These are phyloP conservation scores for Leishmania amazonensis DNA, from an alignment of 208 protist genomes.

Conservation along the genomic window DNA sequence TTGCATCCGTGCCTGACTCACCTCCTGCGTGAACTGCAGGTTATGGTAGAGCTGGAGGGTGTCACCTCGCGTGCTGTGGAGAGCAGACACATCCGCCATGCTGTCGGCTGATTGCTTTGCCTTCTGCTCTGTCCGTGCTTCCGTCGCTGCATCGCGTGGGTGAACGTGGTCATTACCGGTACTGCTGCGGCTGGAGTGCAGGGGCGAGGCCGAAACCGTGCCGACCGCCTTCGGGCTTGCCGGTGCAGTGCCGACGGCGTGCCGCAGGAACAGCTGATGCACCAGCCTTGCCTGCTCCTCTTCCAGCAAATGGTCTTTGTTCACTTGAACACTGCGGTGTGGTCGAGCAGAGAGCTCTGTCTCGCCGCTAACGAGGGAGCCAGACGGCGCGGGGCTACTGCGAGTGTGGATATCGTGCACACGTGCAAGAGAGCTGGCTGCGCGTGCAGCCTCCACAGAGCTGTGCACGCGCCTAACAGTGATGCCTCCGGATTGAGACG, in stretches of 20 bases:
- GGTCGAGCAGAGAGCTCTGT: neutral
- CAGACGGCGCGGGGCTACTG: neutral
- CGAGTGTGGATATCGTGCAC: neutral
- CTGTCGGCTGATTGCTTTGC: neutral
- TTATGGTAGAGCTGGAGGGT: constrained; percentile 46
- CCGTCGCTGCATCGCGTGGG: neutral
- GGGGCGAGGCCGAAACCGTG: neutral
- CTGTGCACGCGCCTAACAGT: neutral
- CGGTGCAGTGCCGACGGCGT: neutral
- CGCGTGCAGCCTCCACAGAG: constrained; percentile 7
- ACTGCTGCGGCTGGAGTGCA: neutral
- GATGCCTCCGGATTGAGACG: neutral
- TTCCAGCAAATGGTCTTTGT: constrained; percentile 11
- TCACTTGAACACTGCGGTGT: neutral
- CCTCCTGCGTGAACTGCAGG: constrained; percentile 52
- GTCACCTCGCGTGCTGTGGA: constrained; percentile 1
- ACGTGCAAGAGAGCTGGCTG: neutral
- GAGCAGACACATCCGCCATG: neutral
- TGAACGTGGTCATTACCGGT: neutral
- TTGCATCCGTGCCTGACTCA: constrained; percentile 40
- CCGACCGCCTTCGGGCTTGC: neutral
- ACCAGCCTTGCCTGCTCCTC: constrained; percentile 21
- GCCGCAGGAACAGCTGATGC: constrained; percentile 23
- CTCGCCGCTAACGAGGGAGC: neutral
- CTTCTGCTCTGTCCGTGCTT: too few species aligned